Conservation (phyloP, 371 early-diverging fungal genomes). For the Apophysomyces ossiformis region DNA sequence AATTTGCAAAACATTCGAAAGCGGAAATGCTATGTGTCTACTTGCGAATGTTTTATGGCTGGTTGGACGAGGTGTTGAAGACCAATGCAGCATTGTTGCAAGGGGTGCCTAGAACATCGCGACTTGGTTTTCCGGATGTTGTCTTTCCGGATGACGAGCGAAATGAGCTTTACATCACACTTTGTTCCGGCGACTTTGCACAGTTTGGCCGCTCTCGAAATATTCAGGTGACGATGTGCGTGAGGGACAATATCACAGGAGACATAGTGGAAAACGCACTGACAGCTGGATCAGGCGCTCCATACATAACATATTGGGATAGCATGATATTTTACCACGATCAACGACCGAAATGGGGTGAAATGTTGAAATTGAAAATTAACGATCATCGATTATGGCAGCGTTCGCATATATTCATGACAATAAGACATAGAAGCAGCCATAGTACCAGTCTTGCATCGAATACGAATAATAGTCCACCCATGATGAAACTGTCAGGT, state of each 20-base stretch:
- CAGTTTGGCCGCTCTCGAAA: slow-evolving; percentile 59
- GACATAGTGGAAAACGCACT: slow-evolving; percentile 63
- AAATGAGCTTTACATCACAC: slow-evolving; percentile 70
- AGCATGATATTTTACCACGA: slow-evolving; percentile 71
- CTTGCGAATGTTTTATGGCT: slow-evolving; percentile 56
- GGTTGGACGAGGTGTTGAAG: slow-evolving; percentile 49
- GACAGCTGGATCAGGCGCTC: slow-evolving; percentile 57
- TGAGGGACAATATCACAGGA: slow-evolving; percentile 61
- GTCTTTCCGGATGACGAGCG: slow-evolving; percentile 65
- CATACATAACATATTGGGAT: slow-evolving; percentile 54
- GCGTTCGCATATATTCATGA: slow-evolving; percentile 64
- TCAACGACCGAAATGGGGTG: slow-evolving; percentile 69
- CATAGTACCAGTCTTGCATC: slow-evolving; percentile 18
- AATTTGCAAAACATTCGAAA: slow-evolving; percentile 50
- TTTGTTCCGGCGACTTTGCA: slow-evolving; percentile 66
- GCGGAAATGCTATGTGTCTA: slow-evolving; percentile 63
- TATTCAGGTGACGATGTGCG: slow-evolving; percentile 66
- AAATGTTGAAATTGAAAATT: slow-evolving; percentile 67
- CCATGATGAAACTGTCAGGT: background rate
- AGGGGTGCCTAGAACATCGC: slow-evolving; percentile 52
- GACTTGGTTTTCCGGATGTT: slow-evolving; percentile 72
- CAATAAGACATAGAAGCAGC: slow-evolving; percentile 58
- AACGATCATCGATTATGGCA: slow-evolving; percentile 52
- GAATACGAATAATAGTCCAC: slow-evolving; percentile 12
- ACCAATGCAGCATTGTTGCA: slow-evolving; percentile 54